Conservation (phyloP, 495 filamentous ascomycete species). For the Neurospora tetrasperma region DNA sequence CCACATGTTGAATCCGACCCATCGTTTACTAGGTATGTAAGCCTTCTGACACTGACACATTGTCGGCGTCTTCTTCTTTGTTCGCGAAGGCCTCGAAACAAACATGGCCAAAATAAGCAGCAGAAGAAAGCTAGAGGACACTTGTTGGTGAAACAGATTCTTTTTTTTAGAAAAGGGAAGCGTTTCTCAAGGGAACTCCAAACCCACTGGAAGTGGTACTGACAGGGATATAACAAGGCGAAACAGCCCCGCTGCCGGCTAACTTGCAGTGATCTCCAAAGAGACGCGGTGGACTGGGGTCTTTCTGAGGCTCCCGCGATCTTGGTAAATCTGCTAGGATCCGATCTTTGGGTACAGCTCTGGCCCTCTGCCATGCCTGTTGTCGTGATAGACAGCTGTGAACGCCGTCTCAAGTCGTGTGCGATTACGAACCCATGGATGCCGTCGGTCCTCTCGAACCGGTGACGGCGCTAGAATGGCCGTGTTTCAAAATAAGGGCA, state of each 20-base stretch:
- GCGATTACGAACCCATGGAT: neutral
- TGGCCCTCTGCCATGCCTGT: neutral
- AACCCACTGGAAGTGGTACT: neutral
- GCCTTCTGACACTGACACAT: neutral
- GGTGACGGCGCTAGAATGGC: neutral
- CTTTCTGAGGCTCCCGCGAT: conserved; percentile 1
- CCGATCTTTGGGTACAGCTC: neutral
- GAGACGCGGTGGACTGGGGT: conserved; percentile 7
- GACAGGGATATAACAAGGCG: neutral
- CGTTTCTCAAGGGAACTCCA: neutral
- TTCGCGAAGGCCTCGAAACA: neutral
- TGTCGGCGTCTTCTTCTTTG: neutral
- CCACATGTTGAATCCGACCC: neutral
- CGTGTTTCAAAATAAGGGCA: neutral
- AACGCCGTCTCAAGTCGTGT: neutral
- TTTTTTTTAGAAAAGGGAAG: neutral
- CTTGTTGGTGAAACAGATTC: neutral
- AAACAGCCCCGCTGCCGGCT: neutral
- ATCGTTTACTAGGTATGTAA: neutral
- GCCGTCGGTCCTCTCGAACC: neutral
- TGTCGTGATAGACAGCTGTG: neutral
- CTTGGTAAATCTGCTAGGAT: neutral
- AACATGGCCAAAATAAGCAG: neutral
- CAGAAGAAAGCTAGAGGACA: neutral
- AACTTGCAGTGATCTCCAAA: conserved; percentile 9